phyloP scores from a whole-genome alignment of 441 rosid species.

The Eugenia klotzschiana region DNA sequence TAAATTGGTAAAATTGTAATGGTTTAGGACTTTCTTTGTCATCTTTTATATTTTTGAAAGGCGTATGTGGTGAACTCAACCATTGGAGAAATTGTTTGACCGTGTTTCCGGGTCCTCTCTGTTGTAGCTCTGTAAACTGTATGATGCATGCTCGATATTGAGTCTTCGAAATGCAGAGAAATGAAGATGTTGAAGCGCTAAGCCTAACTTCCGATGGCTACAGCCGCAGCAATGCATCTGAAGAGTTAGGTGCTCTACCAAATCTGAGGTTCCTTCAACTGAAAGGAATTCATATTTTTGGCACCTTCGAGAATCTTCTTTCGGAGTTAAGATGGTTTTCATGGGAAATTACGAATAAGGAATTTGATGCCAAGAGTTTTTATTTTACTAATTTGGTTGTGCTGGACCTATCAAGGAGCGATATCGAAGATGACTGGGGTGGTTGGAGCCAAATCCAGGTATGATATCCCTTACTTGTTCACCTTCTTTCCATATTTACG shows the following conservation, averaged over 20 bases:
- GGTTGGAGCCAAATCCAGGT: background rate
- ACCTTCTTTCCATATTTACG: too few species aligned
- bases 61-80: background rate
- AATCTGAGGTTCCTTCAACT: background rate
- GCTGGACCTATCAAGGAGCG: background rate
- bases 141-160: background rate
- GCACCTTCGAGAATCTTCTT: background rate
- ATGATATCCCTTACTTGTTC: background rate
- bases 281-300: background rate
- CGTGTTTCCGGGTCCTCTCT: background rate
- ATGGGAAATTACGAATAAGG: background rate
- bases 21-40: too few species aligned
- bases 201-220: background rate
- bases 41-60: background rate
- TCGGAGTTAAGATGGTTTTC: background rate
- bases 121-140: background rate
- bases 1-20: too few species aligned
- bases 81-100: background rate
- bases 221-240: background rate
- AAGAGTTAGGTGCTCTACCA: background rate
- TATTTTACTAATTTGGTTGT: background rate
- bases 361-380: background rate
- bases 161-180: background rate
- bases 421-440: background rate
- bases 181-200: background rate